Base-by-base conservation (phyloP, 345 rosid genomes). In the Salix viminalis region DNA sequence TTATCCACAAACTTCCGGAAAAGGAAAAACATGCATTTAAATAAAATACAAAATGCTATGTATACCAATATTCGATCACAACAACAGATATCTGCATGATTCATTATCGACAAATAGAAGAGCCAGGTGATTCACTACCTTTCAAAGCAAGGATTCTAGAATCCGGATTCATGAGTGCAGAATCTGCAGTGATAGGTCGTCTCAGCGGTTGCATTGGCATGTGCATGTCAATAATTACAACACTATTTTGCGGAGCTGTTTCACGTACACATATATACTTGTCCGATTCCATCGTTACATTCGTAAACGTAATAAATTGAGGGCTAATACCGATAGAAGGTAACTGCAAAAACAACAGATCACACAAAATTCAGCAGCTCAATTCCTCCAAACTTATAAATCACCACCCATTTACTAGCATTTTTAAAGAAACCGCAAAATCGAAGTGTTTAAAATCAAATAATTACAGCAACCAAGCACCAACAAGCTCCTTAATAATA, bases 221-320 rank as follows among this genome's bases (percentile, higher is more conserved):
- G 77, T 60, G 90, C 97, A 94, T 91, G 76, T 89, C 98, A 52
- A 91, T 75, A 71, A 94, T 88, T 19, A 91, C 97, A 52, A 91
- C 95, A 75, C 92, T 91, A 68, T 90, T 90, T 76, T 91, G 97
- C 0, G 94, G 94, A n/a, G 97, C 78, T 23, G 97, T 94, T 83
- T 94, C 97, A 77, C 94, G 84, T 52, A 94, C 97, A 74, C 95
- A 94, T 32, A 94, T 94, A 39, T 88, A 93, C 87, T 90, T 94
- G 62, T 94, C 95, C 5, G 98, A 91, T 71, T 91, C 98, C 94
- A 88, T 91, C 1, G 97, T 94, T 50, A 94, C 92, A 73, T 91
- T 86, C 16, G 97, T 90, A 75, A 93, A 91, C 50, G 89, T 89
- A 58, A 94, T 90, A 78, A 91, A 94, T 74, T 91, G 91, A 60